Conservation (phyloP, 257 asterid genomes). For the Paulownia fortunei region DNA sequence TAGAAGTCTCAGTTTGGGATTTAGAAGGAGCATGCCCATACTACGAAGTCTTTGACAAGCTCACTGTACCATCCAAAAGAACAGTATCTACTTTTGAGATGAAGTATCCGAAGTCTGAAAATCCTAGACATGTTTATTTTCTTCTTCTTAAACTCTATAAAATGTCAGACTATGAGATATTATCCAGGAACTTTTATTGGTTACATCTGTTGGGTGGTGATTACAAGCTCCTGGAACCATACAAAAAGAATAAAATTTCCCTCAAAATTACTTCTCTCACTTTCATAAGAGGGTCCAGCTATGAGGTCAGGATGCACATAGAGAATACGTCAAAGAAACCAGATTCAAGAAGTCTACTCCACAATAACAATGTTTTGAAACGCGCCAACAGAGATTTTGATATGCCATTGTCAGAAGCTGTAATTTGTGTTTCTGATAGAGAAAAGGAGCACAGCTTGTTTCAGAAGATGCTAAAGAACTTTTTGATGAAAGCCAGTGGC, state of each 20-base stretch:
- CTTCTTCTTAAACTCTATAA: constrained; percentile 88
- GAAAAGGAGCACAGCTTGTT: constrained; percentile 43
- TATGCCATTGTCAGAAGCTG: constrained; percentile 25
- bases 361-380: constrained; percentile 36
- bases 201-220: constrained; percentile 75
- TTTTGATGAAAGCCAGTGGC: constrained; percentile 36
- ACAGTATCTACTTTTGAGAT: constrained; percentile 66
- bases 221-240: constrained; percentile 82
- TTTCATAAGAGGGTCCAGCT: constrained; percentile 60
- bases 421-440: background rate
- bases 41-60: constrained; percentile 64
- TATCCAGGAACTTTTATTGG: constrained; percentile 97
- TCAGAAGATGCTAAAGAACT: constrained; percentile 45
- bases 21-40: constrained; percentile 73
- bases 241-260: constrained; percentile 56
- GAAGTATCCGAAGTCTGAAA: constrained; percentile 75
- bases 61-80: constrained; percentile 67
- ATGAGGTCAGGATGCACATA: constrained; percentile 68
- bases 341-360: constrained; percentile 43
- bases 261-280: constrained; percentile 66
- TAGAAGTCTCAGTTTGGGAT: constrained; percentile 89
- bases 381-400: constrained; percentile 5
- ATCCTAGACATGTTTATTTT: constrained; percentile 78
- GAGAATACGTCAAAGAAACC: constrained; percentile 70
- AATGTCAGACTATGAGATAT: constrained; percentile 54